Percentiles rank a stretch among this genome's conserved stretches.
These are phyloP conservation scores for Neurospora sp. DNA, from an alignment of 495 filamentous ascomycete species.

Conservation along the genomic window DNA sequence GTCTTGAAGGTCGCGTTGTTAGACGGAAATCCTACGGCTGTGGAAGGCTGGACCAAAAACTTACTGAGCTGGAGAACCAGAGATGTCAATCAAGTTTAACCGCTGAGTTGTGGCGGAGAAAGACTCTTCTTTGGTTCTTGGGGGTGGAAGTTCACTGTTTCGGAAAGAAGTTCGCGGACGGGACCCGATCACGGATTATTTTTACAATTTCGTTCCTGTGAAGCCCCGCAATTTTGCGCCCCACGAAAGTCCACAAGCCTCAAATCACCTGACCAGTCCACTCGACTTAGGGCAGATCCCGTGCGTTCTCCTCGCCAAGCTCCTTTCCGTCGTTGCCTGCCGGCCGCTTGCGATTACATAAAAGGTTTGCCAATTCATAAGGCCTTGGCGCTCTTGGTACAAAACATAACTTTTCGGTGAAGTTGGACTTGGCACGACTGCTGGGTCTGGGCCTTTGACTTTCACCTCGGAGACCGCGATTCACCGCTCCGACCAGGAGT, in stretches of 20 bases:
- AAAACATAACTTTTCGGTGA: background rate
- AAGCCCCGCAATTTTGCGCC: conserved; percentile 14
- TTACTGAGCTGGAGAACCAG: conserved; percentile 37
- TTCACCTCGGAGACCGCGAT: background rate
- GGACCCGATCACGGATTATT: conserved; percentile 17
- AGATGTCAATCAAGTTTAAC: conserved; percentile 50
- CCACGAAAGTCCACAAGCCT: conserved; percentile 8
- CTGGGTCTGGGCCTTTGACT: background rate
- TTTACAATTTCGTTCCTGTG: conserved; percentile 21
- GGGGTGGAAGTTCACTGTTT: conserved; percentile 13
- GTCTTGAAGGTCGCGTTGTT: background rate
- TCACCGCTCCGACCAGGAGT: background rate
- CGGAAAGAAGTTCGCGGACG: conserved; percentile 7
- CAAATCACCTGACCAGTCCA: conserved; percentile 15
- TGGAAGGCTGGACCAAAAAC: conserved; percentile 9
- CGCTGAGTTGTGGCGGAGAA: conserved; percentile 42
- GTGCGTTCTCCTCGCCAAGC: background rate
- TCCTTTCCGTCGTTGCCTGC: background rate
- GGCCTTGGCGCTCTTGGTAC: background rate
- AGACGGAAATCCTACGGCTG: background rate
- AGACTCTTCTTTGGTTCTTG: conserved; percentile 44
- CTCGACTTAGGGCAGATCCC: conserved; percentile 19
- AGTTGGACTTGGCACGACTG: background rate
- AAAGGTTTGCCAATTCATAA: background rate
- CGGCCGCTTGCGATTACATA: background rate